phyloP scores from a whole-genome alignment of 768 basidiomycete species.

The Leccinellum rugosiceps region DNA sequence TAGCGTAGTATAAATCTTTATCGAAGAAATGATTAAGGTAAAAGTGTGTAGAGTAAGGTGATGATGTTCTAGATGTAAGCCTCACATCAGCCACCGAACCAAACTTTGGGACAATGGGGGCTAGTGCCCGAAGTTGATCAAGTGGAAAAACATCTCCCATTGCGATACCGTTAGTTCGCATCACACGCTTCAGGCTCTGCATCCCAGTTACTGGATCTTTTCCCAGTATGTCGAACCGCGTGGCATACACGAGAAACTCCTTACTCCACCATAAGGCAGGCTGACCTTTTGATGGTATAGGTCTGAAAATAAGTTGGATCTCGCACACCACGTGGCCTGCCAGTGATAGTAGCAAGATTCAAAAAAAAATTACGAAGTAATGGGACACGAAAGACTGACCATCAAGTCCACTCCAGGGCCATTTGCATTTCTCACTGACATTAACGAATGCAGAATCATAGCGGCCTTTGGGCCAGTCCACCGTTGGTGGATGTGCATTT shows the following conservation, averaged over 20 bases:
- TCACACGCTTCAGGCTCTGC: not conserved
- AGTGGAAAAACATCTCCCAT: not conserved
- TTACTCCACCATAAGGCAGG: not conserved
- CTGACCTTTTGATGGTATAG: not conserved
- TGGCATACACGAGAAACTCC: not conserved
- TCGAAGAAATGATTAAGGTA: not conserved
- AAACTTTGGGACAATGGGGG: not conserved
- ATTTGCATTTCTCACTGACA: not conserved
- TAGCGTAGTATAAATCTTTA: not conserved
- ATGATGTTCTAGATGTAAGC: not conserved
- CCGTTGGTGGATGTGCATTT: not conserved
- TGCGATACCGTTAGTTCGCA: not conserved
- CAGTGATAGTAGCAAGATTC: not conserved
- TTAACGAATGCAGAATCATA: not conserved
- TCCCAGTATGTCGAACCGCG: not conserved
- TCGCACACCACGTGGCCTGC: not conserved
- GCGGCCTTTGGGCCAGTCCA: not conserved
- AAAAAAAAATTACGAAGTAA: not conserved
- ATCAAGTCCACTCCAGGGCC: not conserved
- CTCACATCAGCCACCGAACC: not conserved
- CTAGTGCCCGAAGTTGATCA: not conserved
- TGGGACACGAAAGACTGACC: not conserved
- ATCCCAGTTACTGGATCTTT: not conserved
- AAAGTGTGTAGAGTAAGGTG: not conserved
- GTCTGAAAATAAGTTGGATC: not conserved